Conservation (phyloP, 805 yeast species). For the Kuraishia cidri region DNA sequence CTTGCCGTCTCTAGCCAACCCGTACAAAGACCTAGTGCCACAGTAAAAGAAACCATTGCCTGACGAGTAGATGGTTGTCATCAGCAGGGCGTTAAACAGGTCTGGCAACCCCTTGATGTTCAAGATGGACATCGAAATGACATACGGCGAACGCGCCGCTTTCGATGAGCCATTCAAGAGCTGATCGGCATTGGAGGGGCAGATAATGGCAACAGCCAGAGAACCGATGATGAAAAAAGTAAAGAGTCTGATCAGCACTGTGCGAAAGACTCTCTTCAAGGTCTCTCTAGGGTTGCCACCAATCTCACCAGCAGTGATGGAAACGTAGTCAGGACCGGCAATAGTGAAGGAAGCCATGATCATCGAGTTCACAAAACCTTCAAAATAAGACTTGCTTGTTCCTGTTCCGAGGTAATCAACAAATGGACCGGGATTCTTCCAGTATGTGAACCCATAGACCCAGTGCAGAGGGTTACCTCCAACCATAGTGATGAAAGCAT, state of each 20-base stretch:
- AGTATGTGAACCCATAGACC: slow-evolving; percentile 17
- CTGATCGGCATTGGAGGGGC: slow-evolving; percentile 31
- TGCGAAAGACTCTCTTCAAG: slow-evolving; percentile 36
- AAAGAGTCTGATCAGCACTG: slow-evolving; percentile 32
- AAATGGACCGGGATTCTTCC: slow-evolving; percentile 18
- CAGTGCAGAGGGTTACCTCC: slow-evolving; percentile 48
- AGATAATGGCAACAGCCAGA: slow-evolving; percentile 33
- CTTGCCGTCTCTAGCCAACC: slow-evolving; percentile 49
- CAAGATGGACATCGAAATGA: slow-evolving; percentile 60
- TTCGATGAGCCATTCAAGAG: slow-evolving; percentile 21
- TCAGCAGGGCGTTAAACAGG: slow-evolving; percentile 62
- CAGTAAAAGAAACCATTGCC: slow-evolving; percentile 47
- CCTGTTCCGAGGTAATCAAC: slow-evolving; percentile 20
- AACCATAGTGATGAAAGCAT: slow-evolving; percentile 48
- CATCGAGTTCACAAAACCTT: slow-evolving; percentile 32
- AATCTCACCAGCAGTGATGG: slow-evolving; percentile 38
- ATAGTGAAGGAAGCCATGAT: slow-evolving; percentile 32
- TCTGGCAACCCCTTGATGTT: slow-evolving; percentile 57
- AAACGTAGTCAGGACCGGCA: slow-evolving; percentile 42
- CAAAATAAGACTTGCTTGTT: slow-evolving; percentile 28
- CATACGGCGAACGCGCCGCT: slow-evolving; percentile 59
- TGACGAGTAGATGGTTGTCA: slow-evolving; percentile 47
- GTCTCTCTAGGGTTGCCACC: slow-evolving; percentile 36
- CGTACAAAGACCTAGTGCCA: slow-evolving; percentile 43
- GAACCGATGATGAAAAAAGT: slow-evolving; percentile 40